phyloP scores from a whole-genome alignment of 176 grass and related monocot genomes.

The Puccinellia tenuiflora region DNA sequence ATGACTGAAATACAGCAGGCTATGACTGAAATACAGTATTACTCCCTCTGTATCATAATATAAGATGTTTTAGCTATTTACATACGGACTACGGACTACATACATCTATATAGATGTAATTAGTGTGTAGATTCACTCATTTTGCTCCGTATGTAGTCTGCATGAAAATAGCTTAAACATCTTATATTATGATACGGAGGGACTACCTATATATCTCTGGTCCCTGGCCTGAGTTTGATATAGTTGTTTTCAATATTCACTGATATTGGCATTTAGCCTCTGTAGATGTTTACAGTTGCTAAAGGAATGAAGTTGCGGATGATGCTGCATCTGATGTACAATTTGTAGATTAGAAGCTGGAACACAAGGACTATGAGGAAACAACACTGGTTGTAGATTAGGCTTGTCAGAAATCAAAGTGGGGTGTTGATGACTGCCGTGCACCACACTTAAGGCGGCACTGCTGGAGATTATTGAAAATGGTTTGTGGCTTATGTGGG shows the following conservation, averaged over 20 bases:
- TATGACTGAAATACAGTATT: no score
- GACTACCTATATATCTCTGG: neutral
- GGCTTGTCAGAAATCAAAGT: neutral
- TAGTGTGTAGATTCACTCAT: no score
- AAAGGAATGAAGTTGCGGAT: neutral
- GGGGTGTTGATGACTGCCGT: neutral
- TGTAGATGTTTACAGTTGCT: conserved; percentile 14
- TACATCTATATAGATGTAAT: no score
- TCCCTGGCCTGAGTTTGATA: neutral
- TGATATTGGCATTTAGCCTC: neutral
- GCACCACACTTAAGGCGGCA: neutral
- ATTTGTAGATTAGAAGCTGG: conserved; percentile 3
- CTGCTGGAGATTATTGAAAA: neutral
- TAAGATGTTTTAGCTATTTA: no score
- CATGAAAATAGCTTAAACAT: no score
- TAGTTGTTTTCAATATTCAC: neutral
- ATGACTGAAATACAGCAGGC: neutral
- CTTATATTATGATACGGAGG: no score
- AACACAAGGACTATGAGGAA: neutral
- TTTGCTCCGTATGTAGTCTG: no score
- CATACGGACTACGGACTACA: no score
- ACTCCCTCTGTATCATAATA: no score
- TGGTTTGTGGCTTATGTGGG: neutral
- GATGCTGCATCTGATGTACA: neutral
- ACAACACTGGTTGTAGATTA: conserved; percentile 3